Evolutionary conservation across 2,329 filamentous ascomycete species (phyloP).

Genomic region (Rosellinia necatrix): DNA sequence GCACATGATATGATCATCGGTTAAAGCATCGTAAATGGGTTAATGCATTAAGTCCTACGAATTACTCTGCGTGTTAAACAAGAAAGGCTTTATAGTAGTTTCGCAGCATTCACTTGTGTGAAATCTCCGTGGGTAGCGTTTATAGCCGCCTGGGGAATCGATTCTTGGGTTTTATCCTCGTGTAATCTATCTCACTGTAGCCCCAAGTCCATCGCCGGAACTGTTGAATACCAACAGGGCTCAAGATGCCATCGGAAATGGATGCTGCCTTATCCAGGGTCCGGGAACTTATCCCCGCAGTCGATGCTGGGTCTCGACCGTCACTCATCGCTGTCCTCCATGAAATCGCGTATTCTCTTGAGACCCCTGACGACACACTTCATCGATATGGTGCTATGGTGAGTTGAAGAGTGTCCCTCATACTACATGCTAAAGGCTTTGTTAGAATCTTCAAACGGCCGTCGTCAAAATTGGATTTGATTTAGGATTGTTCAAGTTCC

Average conservation of each 20-base stretch:
- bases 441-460: not conserved
- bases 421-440: not conserved
- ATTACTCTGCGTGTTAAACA: too few relatives aligned
- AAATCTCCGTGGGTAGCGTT: too few relatives aligned
- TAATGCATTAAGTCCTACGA: too few relatives aligned
- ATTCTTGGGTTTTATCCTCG: too few relatives aligned
- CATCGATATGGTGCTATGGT: not conserved
- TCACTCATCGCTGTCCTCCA: not conserved
- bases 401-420: not conserved
- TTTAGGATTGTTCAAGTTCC: not conserved
- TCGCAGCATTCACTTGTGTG: too few relatives aligned
- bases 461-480: not conserved
- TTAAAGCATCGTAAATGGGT: too few relatives aligned
- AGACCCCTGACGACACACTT: not conserved
- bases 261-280: not conserved
- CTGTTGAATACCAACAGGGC: too few relatives aligned
- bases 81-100: too few relatives aligned
- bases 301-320: not conserved
- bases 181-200: too few relatives aligned
- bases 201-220: too few relatives aligned
- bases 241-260: not conserved
- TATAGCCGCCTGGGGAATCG: too few relatives aligned
- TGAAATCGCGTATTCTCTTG: not conserved
- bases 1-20: too few relatives aligned
- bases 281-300: not conserved